These are phyloP conservation scores for Ceriops tagal DNA, from an alignment of 345 rosid species.

Conservation along the genomic window DNA sequence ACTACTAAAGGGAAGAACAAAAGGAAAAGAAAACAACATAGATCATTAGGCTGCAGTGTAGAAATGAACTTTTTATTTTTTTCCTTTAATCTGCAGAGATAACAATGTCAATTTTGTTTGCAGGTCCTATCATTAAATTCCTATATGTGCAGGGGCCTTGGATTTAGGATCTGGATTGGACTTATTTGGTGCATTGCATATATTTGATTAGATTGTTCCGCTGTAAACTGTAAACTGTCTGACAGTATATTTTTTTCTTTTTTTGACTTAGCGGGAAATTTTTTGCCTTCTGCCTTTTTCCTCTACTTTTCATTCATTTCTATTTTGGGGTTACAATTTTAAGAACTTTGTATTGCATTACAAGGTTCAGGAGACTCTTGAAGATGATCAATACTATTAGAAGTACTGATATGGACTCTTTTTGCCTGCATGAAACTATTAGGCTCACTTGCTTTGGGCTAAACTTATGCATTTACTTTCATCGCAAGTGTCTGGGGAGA, in stretches of 20 bases:
- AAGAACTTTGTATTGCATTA: not conserved
- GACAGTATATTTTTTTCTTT: too few relatives aligned
- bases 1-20: too few relatives aligned
- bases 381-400: constrained; percentile 1
- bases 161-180: not conserved
- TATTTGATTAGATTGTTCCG: not conserved
- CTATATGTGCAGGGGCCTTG: not conserved
- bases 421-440: not conserved
- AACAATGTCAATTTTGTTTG: not conserved
- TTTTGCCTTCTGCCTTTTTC: too few relatives aligned
- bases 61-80: too few relatives aligned
- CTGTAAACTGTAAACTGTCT: not conserved
- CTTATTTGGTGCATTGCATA: not conserved
- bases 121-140: not conserved
- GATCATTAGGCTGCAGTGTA: too few relatives aligned
- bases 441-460: not conserved
- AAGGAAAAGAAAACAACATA: too few relatives aligned
- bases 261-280: too few relatives aligned
- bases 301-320: too few relatives aligned
- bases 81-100: too few relatives aligned
- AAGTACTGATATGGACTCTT: not conserved
- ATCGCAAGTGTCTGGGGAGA: too few relatives aligned
- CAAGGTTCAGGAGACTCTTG: not conserved
- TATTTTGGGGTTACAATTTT: not conserved
- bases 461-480: too few relatives aligned